Evolutionary conservation across 352 stramenopile genomes (phyloP), one percentile per base, ranked within the genome.

Genomic region (Aphanomyces cochlioides): DNA sequence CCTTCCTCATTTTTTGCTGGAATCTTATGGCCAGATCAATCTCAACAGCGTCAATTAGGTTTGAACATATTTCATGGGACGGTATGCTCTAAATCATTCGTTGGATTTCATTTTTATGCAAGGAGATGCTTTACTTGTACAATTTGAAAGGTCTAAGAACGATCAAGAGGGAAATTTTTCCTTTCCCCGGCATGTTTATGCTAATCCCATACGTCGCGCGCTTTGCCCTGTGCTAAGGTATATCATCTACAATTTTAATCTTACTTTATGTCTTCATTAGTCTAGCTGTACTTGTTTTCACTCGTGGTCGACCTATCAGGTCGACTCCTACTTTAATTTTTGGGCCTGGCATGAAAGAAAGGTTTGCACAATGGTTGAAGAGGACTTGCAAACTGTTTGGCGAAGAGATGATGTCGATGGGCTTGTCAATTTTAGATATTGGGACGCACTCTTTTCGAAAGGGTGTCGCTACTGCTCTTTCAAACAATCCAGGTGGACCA

Each of bases 251-350:
- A 53, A 2, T 53, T 53, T 1, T n/a, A 1, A 53, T 19, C 13
- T 15, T 53, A 2, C 13, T 53, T 53, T 53, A 53, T 53, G n/a
- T 53, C n/a, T 53, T 53, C 13, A 53, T 53, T 53, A 53, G 2
- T 19, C 45, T 53, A n/a, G 45, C 45, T 15, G n/a, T 53, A 53
- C n/a, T 53, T 53, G 45, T 15, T 53, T 53, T n/a, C 45, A 53
- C 45, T 28, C 28, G 28, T 28, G 28, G 28, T 2, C 28, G 28
- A 28, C 28, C 28, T 28, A 28, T 28, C 28, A 28, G 28, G 28
- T 28, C 28, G 28, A 28, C 28, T 28, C 28, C 28, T 28, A 28
- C 28, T 28, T 28, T 28, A 28, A 2, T 28, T 28, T n/a, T 28
- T 28, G 28, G 2, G 28, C 28, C 28, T 28, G 28, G 28, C 28